These are phyloP conservation scores for Epichloe baconii DNA, from an alignment of 2,329 filamentous ascomycete species.

Conservation along the genomic window DNA sequence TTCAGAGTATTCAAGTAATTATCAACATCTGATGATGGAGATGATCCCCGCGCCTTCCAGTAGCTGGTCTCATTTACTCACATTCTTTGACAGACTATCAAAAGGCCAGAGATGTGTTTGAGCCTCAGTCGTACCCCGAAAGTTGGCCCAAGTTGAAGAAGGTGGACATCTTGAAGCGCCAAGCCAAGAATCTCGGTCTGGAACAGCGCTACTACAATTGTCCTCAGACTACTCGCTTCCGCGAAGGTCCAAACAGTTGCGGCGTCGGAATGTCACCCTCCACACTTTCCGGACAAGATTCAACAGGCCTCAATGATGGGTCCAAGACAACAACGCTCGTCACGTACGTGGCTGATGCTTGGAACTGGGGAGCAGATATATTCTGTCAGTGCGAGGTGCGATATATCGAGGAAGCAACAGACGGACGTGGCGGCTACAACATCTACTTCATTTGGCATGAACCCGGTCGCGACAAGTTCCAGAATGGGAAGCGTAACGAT, in stretches of 20 bases:
- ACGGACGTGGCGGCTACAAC: constrained; percentile 39
- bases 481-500: constrained; percentile 38
- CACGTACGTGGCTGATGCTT: constrained; percentile 56
- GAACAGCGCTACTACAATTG: constrained; percentile 40
- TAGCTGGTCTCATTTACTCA: neutral
- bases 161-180: constrained; percentile 40
- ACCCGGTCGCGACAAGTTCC: constrained; percentile 39
- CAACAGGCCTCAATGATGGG: constrained; percentile 52
- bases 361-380: constrained; percentile 60
- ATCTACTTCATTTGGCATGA: constrained; percentile 54
- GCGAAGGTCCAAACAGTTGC: constrained; percentile 45
- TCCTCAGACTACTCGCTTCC: constrained; percentile 50
- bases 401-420: constrained; percentile 41
- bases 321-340: constrained; percentile 54
- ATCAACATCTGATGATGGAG: too few species aligned
- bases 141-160: constrained; percentile 47
- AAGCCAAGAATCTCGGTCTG: constrained; percentile 39
- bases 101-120: constrained; percentile 39
- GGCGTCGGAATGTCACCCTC: constrained; percentile 52
- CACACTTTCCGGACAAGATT: constrained; percentile 47
- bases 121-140: constrained; percentile 44
- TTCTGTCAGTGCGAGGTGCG: constrained; percentile 57
- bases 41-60: too few species aligned
- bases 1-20: neutral
- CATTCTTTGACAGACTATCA: constrained; percentile 36